Conservation (phyloP, 2,329 filamentous ascomycete species). For the Ascochyta clinopodiicola region DNA sequence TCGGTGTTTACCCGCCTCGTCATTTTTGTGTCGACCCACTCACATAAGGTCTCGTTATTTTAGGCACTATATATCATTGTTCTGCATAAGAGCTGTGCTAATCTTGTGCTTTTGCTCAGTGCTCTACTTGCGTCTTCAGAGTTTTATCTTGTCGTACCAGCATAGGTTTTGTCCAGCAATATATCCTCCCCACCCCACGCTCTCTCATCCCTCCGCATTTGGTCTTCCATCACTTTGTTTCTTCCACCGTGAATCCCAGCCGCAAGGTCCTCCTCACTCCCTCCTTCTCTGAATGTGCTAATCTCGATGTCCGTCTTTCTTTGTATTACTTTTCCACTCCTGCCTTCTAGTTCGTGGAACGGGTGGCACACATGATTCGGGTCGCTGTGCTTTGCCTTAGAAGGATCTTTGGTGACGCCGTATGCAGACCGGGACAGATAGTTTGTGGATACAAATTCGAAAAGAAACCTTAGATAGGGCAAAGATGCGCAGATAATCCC, state of each 20-base stretch:
- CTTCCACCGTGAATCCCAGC: background rate
- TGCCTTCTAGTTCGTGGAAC: slow-evolving; percentile 2
- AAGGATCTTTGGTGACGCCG: slow-evolving; percentile 4
- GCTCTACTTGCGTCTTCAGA: background rate
- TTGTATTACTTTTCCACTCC: background rate
- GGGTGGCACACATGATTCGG: background rate
- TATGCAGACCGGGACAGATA: slow-evolving; percentile 5
- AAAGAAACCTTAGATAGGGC: slow-evolving; percentile 15
- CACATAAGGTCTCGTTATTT: too few species aligned
- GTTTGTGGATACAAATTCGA: slow-evolving; percentile 11
- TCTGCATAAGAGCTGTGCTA: too few species aligned
- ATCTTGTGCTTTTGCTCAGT: too few species aligned
- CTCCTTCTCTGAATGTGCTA: slow-evolving; percentile 3
- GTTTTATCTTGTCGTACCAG: background rate
- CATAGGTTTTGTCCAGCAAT: background rate
- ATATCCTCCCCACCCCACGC: slow-evolving; percentile 1
- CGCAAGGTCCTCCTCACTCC: slow-evolving; percentile 3
- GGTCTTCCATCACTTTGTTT: slow-evolving; percentile 3
- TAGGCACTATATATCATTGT: too few species aligned
- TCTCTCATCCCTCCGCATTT: slow-evolving; percentile 8
- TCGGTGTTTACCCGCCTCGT: too few species aligned
- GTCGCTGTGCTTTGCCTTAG: slow-evolving; percentile 5
- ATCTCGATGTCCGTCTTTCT: slow-evolving; percentile 13
- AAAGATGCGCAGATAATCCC: slow-evolving; percentile 14
- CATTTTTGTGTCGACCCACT: too few species aligned